These are phyloP conservation scores for Gracilaria vermiculophylla DNA, from an alignment of 23 red algal species.

Conservation along the genomic window DNA sequence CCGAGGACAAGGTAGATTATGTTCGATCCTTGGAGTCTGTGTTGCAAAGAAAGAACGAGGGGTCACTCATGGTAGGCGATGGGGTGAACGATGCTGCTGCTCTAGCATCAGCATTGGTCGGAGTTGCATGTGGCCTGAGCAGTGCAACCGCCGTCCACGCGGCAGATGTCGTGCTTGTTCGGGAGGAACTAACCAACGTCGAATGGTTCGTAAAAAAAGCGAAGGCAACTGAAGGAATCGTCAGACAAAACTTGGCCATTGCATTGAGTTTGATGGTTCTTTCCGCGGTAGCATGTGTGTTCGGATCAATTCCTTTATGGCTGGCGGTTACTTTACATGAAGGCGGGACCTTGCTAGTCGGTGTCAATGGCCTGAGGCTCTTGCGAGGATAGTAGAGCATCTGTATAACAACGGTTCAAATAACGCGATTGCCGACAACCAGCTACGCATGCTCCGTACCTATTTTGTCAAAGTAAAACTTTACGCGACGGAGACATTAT, in stretches of 20 bases:
- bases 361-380: conserved; percentile 81
- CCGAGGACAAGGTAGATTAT: conserved; percentile 80
- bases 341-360: conserved; percentile 85
- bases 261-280: conserved; percentile 78
- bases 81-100: conserved; percentile 96
- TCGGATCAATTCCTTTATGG: conserved; percentile 89
- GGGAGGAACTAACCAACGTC: conserved; percentile 60
- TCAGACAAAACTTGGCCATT: conserved; percentile 76
- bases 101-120: conserved; percentile 68
- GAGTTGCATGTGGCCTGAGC: conserved; percentile 68
- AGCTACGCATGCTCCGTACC: not conserved
- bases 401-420: not conserved
- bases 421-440: not conserved
- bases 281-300: conserved; percentile 48
- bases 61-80: conserved; percentile 90
- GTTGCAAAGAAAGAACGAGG: conserved; percentile 13
- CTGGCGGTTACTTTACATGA: conserved; percentile 88
- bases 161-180: conserved; percentile 84
- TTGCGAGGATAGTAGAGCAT: conserved; percentile 13
- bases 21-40: not conserved
- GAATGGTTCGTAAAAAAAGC: conserved; percentile 81
- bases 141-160: conserved; percentile 75
- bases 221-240: conserved; percentile 54
- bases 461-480: not conserved
- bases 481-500: not conserved